Evolutionary conservation across 2,329 filamentous ascomycete genomes (phyloP).

Genomic region (Aspergillus felis): DNA sequence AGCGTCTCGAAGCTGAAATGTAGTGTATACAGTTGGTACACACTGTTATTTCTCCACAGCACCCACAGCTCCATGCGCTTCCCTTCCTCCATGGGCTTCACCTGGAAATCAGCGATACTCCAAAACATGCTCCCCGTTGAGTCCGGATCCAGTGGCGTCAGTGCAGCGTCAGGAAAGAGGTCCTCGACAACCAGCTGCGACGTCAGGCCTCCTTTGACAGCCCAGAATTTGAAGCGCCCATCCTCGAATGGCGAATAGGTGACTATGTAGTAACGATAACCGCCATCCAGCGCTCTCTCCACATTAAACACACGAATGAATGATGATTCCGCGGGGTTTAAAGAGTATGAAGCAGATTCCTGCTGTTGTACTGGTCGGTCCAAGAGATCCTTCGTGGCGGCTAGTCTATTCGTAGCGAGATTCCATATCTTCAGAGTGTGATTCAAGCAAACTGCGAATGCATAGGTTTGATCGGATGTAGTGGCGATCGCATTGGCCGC

Average conservation of each 20-base stretch:
- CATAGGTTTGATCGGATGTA: constrained; percentile 45
- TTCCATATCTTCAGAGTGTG: constrained; percentile 91
- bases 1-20: constrained; percentile 67
- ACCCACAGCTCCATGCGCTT: constrained; percentile 65
- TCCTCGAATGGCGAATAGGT: constrained; percentile 85
- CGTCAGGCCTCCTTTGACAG: constrained; percentile 60
- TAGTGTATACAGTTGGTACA: constrained; percentile 69
- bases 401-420: constrained; percentile 71
- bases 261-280: constrained; percentile 59
- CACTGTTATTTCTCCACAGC: constrained; percentile 79
- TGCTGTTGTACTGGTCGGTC: constrained; percentile 63
- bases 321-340: constrained; percentile 74
- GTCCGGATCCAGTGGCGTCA: constrained; percentile 62
- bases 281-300: constrained; percentile 43
- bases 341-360: constrained; percentile 67
- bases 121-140: constrained; percentile 69
- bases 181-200: constrained; percentile 62
- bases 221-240: constrained; percentile 95
- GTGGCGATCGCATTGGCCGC: constrained; percentile 43
- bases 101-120: constrained; percentile 72
- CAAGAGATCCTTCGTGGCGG: constrained; percentile 73
- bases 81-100: constrained; percentile 53
- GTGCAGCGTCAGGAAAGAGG: constrained; percentile 59
- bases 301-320: constrained; percentile 69
- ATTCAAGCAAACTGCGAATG: constrained; percentile 82